Evolutionary conservation across 495 filamentous ascomycete species (phyloP).

Genomic region (Bathelium albidoporum): DNA sequence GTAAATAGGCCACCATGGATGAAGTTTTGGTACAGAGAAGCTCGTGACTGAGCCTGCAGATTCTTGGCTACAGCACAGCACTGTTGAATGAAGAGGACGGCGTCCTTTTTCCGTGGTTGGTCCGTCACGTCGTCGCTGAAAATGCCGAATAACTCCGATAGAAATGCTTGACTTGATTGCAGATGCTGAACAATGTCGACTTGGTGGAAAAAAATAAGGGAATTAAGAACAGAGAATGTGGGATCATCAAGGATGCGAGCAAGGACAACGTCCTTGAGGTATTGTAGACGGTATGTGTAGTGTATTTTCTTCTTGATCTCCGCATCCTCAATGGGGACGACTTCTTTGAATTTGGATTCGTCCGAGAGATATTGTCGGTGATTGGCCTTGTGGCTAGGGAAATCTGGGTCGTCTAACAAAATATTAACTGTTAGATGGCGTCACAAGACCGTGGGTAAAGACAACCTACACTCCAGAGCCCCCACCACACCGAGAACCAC

Average conservation of each 20-base stretch:
- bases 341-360: constrained; percentile 87
- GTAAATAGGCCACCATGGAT: constrained; percentile 75
- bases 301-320: constrained; percentile 84
- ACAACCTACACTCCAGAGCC: constrained; percentile 71
- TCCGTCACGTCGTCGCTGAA: constrained; percentile 52
- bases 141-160: constrained; percentile 83
- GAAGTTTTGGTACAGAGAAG: constrained; percentile 78
- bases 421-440: constrained; percentile 8
- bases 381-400: constrained; percentile 96
- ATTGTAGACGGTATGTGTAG: constrained; percentile 88
- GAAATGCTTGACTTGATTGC: constrained; percentile 63
- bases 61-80: constrained; percentile 93
- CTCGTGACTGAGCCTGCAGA: constrained; percentile 68
- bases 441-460: neutral
- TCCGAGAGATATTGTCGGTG: constrained; percentile 88
- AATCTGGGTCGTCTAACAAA: constrained; percentile 80
- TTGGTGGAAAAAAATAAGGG: constrained; percentile 96
- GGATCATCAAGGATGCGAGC: constrained; percentile 94
- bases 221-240: constrained; percentile 95
- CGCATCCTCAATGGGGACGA: constrained; percentile 78
- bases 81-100: constrained; percentile 92
- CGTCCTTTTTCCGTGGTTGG: constrained; percentile 74
- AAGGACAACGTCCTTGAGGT: constrained; percentile 96
- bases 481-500: constrained; percentile 88
- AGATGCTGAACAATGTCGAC: constrained; percentile 94